Percentiles rank a stretch among this genome's conserved stretches.
Evolutionary conservation across 1,284 basidiomycete genomes (phyloP).

Genomic region (Puccinia triticina): DNA sequence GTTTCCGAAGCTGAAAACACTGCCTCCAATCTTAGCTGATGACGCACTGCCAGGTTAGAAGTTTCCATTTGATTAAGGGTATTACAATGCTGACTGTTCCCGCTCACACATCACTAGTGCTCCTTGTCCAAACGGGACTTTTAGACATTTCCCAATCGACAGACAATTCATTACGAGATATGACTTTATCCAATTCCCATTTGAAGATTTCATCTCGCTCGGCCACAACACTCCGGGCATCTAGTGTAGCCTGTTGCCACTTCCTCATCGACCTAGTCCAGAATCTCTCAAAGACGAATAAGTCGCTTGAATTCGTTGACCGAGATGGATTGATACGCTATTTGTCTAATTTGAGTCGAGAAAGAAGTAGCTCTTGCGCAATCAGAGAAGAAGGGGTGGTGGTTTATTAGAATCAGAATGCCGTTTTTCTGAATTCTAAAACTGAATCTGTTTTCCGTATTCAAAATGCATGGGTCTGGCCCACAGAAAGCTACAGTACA

Average conservation of each 20-base stretch:
- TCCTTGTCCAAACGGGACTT: conserved; percentile 38
- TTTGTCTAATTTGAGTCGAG: conserved; percentile 23
- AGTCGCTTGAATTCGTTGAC: not conserved
- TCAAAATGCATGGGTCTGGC: not conserved
- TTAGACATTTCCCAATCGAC: conserved; percentile 15
- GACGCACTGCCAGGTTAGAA: conserved; percentile 36
- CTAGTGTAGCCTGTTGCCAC: conserved; percentile 41
- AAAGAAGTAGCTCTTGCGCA: conserved; percentile 8
- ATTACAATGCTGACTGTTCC: not conserved
- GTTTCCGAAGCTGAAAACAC: conserved; percentile 30
- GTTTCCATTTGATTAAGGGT: not conserved
- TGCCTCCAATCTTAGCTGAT: conserved; percentile 40
- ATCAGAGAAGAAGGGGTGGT: conserved; percentile 1
- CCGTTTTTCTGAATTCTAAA: not conserved
- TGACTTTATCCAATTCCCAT: not conserved
- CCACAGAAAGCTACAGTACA: too few species aligned
- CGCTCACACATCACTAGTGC: not conserved
- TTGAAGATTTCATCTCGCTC: conserved; percentile 33
- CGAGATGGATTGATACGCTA: conserved; percentile 12
- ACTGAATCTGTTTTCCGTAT: not conserved
- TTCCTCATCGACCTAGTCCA: conserved; percentile 10
- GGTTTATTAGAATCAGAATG: not conserved
- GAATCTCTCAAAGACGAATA: not conserved
- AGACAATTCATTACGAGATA: conserved; percentile 1
- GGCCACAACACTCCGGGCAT: conserved; percentile 40